Evolutionary conservation across 805 yeast species (phyloP).

Genomic region (Starmerella etchellsii): DNA sequence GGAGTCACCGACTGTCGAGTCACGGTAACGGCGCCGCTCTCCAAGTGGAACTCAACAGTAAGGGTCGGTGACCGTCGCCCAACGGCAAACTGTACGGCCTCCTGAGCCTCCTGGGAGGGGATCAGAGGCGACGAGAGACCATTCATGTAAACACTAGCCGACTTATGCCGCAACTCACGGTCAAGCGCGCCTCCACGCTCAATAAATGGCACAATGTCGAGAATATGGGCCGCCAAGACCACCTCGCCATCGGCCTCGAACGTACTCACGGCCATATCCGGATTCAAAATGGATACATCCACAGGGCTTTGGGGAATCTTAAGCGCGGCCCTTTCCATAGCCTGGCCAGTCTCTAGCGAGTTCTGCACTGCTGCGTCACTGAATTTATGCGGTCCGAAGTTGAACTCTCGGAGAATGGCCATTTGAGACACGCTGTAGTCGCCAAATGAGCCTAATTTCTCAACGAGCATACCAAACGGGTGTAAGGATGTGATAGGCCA

Average conservation of each 20-base stretch:
- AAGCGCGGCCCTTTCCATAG: slow-evolving; percentile 9
- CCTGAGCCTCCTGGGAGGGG: slow-evolving; percentile 32
- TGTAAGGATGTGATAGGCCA: slow-evolving; percentile 99
- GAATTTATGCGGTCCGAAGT: slow-evolving; percentile 32
- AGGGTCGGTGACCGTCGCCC: slow-evolving; percentile 52
- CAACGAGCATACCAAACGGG: slow-evolving; percentile 89
- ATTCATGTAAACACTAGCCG: slow-evolving; percentile 68
- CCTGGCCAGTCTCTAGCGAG: slow-evolving; percentile 26
- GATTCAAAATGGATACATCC: background rate
- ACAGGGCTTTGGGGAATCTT: background rate
- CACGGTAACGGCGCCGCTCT: slow-evolving; percentile 52
- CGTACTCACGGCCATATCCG: slow-evolving; percentile 13
- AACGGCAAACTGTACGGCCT: slow-evolving; percentile 35
- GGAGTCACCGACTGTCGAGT: slow-evolving; percentile 49
- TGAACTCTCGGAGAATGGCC: slow-evolving; percentile 66
- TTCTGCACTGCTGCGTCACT: slow-evolving; percentile 33
- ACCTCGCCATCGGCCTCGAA: slow-evolving; percentile 29
- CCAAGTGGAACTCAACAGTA: slow-evolving; percentile 65
- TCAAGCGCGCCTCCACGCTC: slow-evolving; percentile 67
- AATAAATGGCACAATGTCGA: slow-evolving; percentile 64
- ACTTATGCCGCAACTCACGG: slow-evolving; percentile 79
- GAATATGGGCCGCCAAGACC: slow-evolving; percentile 74
- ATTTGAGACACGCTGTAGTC: slow-evolving; percentile 70
- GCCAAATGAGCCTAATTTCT: slow-evolving; percentile 70
- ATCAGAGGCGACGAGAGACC: slow-evolving; percentile 57